Evolutionary conservation across 805 yeast species (phyloP).

Genomic region (Lipomyces orientalis): DNA sequence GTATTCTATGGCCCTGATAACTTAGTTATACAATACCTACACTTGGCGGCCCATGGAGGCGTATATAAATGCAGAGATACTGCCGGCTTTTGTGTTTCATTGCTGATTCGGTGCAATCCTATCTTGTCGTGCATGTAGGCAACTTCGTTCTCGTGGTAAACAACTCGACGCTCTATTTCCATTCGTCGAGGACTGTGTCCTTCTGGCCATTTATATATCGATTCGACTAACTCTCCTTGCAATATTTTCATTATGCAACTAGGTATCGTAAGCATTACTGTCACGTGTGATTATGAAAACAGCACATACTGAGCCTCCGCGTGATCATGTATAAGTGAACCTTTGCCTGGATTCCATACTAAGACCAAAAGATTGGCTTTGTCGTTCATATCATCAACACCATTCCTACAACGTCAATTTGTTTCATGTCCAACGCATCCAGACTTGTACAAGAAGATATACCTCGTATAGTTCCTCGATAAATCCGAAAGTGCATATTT

Average conservation of each 20-base stretch:
- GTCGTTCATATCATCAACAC: conserved; percentile 72
- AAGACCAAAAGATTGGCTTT: conserved; percentile 70
- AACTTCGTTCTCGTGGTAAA: conserved; percentile 50
- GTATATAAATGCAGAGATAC: conserved; percentile 75
- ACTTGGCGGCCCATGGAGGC: conserved; percentile 73
- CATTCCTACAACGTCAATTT: conserved; percentile 55
- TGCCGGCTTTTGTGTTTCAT: conserved; percentile 54
- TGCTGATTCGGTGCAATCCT: conserved; percentile 69
- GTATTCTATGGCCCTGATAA: conserved; percentile 43
- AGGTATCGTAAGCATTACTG: neutral
- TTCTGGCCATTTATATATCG: conserved; percentile 59
- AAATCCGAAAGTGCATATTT: conserved; percentile 61
- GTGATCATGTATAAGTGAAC: conserved; percentile 74
- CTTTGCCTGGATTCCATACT: conserved; percentile 73
- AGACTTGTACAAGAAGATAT: conserved; percentile 1
- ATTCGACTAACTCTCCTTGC: conserved; percentile 63
- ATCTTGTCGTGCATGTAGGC: conserved; percentile 69
- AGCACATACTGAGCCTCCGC: conserved; percentile 62
- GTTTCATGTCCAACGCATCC: conserved; percentile 26
- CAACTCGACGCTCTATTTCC: conserved; percentile 42
- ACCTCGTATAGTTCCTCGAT: conserved; percentile 55
- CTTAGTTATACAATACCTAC: conserved; percentile 54
- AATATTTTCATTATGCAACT: conserved; percentile 71
- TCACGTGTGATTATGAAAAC: neutral
- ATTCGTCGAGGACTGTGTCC: conserved; percentile 40